Base-by-base conservation (phyloP, 257 asterid species). In the Gentiana dahurica region DNA sequence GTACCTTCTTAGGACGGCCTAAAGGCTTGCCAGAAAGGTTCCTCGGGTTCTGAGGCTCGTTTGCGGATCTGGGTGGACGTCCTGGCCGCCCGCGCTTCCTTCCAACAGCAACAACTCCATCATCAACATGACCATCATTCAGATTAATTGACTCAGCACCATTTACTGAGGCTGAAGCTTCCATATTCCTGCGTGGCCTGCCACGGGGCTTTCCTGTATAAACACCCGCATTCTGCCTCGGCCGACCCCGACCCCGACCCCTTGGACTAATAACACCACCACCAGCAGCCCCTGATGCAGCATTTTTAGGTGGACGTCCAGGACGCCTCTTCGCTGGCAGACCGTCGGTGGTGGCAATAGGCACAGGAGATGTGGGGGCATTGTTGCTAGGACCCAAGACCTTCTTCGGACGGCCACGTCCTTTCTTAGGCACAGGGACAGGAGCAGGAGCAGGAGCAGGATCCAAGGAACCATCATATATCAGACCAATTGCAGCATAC, bases 1-100 rank as follows among this genome's bases (percentile, higher is more conserved):
- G 10, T 79, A 89, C 97, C 97, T 89, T 89, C 68, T 36, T 82
- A 2, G 95, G 95, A 60, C 97, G 79, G 41, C 97, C 95, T 67
- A 80, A 56, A 12, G 93, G 90, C 74, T 72, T 82, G 33, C 93
- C 94, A 6, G 77, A 70, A 46, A 74, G 75, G 68, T 73, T 77
- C 69, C 87, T 75, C 0, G 68, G 76, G 43, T 39, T 66, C 60
- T 57, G 78, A 8, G 70, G 72, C 61, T 39, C 83, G 15, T 58
- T 73, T 33, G 64, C 74, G 3, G 72, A 63, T 67, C 51, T 80
- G 0, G 84, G 82, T 7, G 89, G 94, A 65, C 96, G 71, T n/a
- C 96, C 96, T 51, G 92, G 71, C 12, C 84, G 74, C 78, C 80
- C 84, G 11, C 67, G 68, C 1, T 4, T 56, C 15, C n/a, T 35